These are phyloP conservation scores for Fragaria nilgerrensis DNA, from an alignment of 306 rosid genomes.

Conservation along the genomic window DNA sequence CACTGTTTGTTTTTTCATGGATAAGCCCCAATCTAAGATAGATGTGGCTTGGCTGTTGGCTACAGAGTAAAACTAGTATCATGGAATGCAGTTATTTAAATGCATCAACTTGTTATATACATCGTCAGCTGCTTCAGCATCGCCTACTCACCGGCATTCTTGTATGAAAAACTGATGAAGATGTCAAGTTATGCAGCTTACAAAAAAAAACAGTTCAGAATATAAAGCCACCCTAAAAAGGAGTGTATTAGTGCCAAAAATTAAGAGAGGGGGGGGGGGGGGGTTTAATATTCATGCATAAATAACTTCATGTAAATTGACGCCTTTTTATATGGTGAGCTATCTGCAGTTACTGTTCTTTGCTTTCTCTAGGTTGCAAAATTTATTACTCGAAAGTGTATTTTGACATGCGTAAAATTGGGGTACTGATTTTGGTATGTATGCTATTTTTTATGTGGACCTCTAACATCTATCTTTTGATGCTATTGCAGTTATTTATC, in stretches of 20 bases:
- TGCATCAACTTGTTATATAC: neutral
- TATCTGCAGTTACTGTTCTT: neutral
- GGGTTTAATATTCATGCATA: neutral
- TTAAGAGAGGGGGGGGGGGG: neutral
- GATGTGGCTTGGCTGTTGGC: neutral
- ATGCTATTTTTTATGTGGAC: conserved; percentile 3
- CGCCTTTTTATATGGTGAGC: neutral
- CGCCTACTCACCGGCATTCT: neutral
- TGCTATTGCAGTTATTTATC: conserved; percentile 57
- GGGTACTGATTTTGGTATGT: neutral
- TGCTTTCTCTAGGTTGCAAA: neutral
- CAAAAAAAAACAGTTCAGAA: neutral
- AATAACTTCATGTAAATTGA: neutral
- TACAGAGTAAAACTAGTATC: neutral
- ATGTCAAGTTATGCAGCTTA: neutral
- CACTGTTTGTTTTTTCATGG: neutral
- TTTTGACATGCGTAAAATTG: neutral
- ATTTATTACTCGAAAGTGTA: neutral
- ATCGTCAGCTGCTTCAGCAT: neutral
- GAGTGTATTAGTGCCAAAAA: neutral
- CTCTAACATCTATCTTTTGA: conserved; percentile 14
- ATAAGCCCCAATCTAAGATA: neutral
- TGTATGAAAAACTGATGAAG: neutral
- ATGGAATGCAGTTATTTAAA: neutral
- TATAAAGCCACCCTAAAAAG: neutral